A percentile compares a stretch with the other conserved stretches of the same genome.
Evolutionary conservation across 495 filamentous ascomycete genomes (phyloP).

Genomic region (Sabuloglossum arenarium): DNA sequence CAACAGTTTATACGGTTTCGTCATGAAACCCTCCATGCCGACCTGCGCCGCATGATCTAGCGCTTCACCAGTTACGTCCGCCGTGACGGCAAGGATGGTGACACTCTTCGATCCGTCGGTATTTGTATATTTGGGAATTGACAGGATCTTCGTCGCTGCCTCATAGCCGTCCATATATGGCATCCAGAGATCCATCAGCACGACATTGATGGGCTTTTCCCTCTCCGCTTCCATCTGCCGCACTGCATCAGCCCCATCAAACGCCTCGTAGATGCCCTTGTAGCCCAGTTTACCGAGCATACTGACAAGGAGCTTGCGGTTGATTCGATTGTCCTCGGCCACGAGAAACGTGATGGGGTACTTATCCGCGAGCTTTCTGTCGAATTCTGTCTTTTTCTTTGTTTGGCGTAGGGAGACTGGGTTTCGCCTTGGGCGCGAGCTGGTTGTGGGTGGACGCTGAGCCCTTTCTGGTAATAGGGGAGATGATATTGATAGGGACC

Average conservation of each 20-base stretch:
- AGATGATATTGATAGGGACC: background rate
- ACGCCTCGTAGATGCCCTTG: conserved; percentile 36
- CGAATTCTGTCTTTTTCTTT: conserved; percentile 11
- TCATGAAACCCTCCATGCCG: conserved; percentile 61
- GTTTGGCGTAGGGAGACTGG: background rate
- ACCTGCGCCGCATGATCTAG: conserved; percentile 39
- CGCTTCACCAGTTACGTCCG: conserved; percentile 51
- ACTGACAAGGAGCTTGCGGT: conserved; percentile 48
- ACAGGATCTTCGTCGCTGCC: conserved; percentile 44
- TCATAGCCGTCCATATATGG: conserved; percentile 67
- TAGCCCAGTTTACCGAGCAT: conserved; percentile 58
- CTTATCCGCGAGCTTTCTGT: conserved; percentile 30
- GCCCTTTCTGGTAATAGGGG: background rate
- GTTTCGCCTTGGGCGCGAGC: background rate
- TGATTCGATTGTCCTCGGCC: conserved; percentile 64
- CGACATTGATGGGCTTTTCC: conserved; percentile 32
- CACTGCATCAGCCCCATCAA: conserved; percentile 54
- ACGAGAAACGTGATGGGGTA: conserved; percentile 51
- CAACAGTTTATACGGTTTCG: conserved; percentile 55
- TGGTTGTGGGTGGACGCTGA: background rate
- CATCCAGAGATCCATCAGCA: conserved; percentile 82
- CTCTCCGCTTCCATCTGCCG: conserved; percentile 28
- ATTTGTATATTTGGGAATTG: conserved; percentile 10
- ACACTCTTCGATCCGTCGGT: conserved; percentile 11
- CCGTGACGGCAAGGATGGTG: conserved; percentile 51